Percentiles rank a stretch among this genome's conserved stretches.
These are phyloP conservation scores for Heritiera fomes DNA, from an alignment of 345 rosid genomes.

Conservation along the genomic window DNA sequence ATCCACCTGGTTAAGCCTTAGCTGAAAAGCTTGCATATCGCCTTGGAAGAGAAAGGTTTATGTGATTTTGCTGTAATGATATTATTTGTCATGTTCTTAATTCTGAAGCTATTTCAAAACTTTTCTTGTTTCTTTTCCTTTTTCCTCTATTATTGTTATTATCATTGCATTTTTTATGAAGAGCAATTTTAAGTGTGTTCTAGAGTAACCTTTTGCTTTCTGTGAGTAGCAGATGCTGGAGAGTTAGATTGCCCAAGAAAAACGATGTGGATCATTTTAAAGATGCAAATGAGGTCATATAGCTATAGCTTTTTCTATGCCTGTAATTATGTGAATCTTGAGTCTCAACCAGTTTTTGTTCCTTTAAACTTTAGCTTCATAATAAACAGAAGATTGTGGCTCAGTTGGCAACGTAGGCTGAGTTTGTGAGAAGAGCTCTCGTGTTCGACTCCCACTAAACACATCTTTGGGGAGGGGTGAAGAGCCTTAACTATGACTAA, in stretches of 20 bases:
- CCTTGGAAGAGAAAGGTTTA: constrained; percentile 85
- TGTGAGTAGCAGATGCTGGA: constrained; percentile 69
- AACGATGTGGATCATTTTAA: constrained; percentile 49
- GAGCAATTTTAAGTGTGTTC: neutral
- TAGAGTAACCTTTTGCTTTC: constrained; percentile 6
- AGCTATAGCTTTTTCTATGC: constrained; percentile 1
- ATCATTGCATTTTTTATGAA: neutral
- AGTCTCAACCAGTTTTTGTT: too few species aligned
- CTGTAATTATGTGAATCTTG: neutral
- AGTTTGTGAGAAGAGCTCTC: too few species aligned
- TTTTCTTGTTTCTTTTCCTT: neutral
- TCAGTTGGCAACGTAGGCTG: too few species aligned
- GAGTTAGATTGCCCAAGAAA: constrained; percentile 92
- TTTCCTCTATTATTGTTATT: constrained; percentile 7
- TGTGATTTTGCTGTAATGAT: neutral
- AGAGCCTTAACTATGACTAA: too few species aligned
- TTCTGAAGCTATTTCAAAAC: neutral
- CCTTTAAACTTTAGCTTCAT: neutral
- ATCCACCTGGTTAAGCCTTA: constrained; percentile 94
- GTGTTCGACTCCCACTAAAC: too few species aligned
- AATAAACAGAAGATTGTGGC: neutral
- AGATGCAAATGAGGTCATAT: constrained; percentile 94
- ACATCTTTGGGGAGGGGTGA: too few species aligned
- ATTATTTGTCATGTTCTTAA: neutral
- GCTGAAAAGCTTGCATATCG: constrained; percentile 98